Evolutionary conservation across 768 basidiomycete genomes (phyloP), one percentile per base, ranked within the genome.

Genomic region (Mycena floridula): DNA sequence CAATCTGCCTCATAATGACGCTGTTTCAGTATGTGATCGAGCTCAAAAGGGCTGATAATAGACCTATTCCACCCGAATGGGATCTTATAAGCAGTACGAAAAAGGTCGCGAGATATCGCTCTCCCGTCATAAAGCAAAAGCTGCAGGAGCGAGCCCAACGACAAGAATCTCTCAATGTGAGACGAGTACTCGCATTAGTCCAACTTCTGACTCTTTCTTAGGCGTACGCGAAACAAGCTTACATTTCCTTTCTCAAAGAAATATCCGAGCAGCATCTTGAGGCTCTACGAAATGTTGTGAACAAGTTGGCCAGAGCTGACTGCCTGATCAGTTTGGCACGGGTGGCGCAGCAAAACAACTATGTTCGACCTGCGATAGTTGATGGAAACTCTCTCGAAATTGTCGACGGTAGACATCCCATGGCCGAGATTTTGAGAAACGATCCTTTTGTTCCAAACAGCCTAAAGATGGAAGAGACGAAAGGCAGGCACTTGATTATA

Each of bases 401-500:
- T 24, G 63, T 73, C 9, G 79, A 83, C n/a, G 94, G 90, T 0
- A 75, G 92, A 9, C 95, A 99, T 67, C 95, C 95, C 0, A 91
- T 98, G 79, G 79, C 94, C 13, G 94, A 96, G 60, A 74, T 74
- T 7, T 63, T 93, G 18, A 70, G 80, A 28, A 65, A 81, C 1
- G 81, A 88, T 49, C 89, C 92, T 2, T 95, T 90, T 62, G 83
- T 97, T 1, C 84, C 91, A 3, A 97, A 96, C 59, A 76, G 80
- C 11, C 61, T 95, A 15, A 54, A 62, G 1, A 79, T 96, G 58
- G 84, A 84, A 7, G 73, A 67, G 15, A 69, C 57, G 12, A 57
- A 64, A 16, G 61, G 78, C 3, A 63, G 75, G 35, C 78, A 68
- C 57, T 82, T 83, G 95, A 94, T 8, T 85, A 82, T 13, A 94